Base-by-base conservation (phyloP, 176 grass and related monocot genomes). In the Sorghum bicolor region DNA sequence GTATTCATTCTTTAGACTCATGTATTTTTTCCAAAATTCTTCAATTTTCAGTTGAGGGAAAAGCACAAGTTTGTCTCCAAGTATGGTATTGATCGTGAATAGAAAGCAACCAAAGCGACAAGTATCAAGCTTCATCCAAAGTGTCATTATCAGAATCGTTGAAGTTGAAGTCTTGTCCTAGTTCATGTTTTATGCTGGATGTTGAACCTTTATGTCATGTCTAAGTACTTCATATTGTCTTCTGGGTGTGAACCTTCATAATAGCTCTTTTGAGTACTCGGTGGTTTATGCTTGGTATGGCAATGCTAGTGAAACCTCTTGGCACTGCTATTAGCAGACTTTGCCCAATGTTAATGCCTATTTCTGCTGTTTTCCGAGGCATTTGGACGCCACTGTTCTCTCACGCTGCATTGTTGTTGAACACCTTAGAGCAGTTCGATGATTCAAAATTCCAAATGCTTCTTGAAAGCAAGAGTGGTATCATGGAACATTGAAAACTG, bases 21-120 rank as follows among this genome's bases (percentile, higher is more conserved):
- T 63, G 37, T 20, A 74, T 74, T 73, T 20, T 15, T 41, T 40
- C 25, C 57, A 34, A 74, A 25, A 74, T 48, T 48, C 41, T 37
- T 66, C 34, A 31, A 73, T 60, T 77, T 78, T 36, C 83, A 85
- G 83, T 65, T 85, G 37, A 71, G 83, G 75, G 48, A 68, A 41
- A 85, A 78, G 65, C 68, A 85, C 50, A 78, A 85, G 65, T 85
- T 78, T 8, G 2, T 62, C 2, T 85, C 75, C 24, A 79, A 79
- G 39, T 79, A 64, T 65, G 76, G 38, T 16, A 0, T 2, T 25
- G 69, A 72, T 33, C 2, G 2, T n/a, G 39, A 1, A 3, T 72
- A 43, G 39, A 45, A 71, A 45, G n/a, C 38, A 43, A 29, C n/a
- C 69, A 44, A 12, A 6, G 39, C 39, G 24, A 72, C 69, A 17